A percentile compares a stretch with the other conserved stretches of the same genome.
Evolutionary conservation across 345 rosid genomes (phyloP).

Genomic region (Limnanthes douglasii): DNA sequence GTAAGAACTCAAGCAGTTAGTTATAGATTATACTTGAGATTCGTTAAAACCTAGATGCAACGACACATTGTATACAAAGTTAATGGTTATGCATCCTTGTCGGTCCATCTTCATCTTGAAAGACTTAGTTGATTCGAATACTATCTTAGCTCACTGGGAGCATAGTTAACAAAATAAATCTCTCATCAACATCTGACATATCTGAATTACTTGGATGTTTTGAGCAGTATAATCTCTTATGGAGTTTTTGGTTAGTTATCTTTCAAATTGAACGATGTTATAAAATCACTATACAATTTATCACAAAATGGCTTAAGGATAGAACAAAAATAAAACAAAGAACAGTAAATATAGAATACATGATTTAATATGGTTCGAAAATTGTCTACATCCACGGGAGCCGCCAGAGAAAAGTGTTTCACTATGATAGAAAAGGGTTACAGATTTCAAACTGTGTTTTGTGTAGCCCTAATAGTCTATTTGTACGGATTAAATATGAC

Average conservation of each 20-base stretch:
- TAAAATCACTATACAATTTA: no score
- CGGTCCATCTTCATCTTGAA: slow-evolving; percentile 85
- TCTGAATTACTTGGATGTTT: slow-evolving; percentile 93
- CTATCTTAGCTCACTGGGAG: slow-evolving; percentile 76
- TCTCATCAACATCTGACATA: slow-evolving; percentile 84
- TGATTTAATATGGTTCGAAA: no score
- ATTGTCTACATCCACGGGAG: no score
- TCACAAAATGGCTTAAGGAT: no score
- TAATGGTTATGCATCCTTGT: slow-evolving; percentile 84
- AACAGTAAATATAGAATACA: no score
- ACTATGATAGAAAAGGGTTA: no score
- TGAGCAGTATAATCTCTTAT: slow-evolving; percentile 83
- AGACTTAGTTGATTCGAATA: slow-evolving; percentile 76
- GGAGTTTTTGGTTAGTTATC: slow-evolving; percentile 41
- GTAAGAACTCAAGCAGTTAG: slow-evolving; percentile 21
- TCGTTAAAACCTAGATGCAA: slow-evolving; percentile 79
- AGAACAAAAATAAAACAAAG: no score
- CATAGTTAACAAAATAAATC: slow-evolving; percentile 58
- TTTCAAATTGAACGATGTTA: slow-evolving; percentile 45
- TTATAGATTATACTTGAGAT: slow-evolving; percentile 60
- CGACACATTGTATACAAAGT: slow-evolving; percentile 52
- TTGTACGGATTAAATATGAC: no score
- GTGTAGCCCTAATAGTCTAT: no score
- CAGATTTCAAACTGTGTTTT: no score
- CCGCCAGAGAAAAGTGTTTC: no score